Evolutionary conservation across 345 rosid genomes (phyloP), one percentile per base, ranked within the genome.

Genomic region (Gossypium raimondii): DNA sequence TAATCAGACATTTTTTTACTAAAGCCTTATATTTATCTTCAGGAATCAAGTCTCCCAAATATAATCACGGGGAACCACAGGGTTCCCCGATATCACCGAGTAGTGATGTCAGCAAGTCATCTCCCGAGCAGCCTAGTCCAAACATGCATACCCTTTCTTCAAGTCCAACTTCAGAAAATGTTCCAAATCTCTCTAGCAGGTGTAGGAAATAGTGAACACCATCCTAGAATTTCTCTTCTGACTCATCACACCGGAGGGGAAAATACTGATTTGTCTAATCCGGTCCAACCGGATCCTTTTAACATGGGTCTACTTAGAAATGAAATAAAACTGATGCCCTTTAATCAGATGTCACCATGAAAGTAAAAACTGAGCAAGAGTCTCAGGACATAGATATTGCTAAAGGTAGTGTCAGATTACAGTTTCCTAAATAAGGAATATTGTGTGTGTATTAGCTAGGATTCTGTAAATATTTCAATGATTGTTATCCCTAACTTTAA

Each of bases 31-130:
- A 44, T 45, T 43, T 68, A 22, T 75, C 72, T 44, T 8, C 81
- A 94, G 97, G 98, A 92, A 82, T 92, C 97, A 0, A 94, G 95
- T 78, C 89, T 90, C 57, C 90, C 93, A 4, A 87, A 87, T 27
- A 65, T 22, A 75, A 80, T 82, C 73, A 85, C 82, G 3, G 88
- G 78, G 73, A 81, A 81, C 58, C 88, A 73, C 87, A 86, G 78
- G 82, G 78, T 76, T 89, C 92, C 52, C 93, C 90, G 20, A 89
- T 82, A 74, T 84, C 89, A 75, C 80, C 75, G 24, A 89, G 88
- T 69, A 85, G 82, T 74, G 73, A 81, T 69, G 86, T 73, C 56
- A 81, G 78, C 27, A 85, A 81, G 70, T 76, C 82, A 65, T 81
- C 84, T 57, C 77, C 80, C 4, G 82, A 72, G 17, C 79, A 73